Evolutionary conservation across 495 filamentous ascomycete genomes (phyloP), one percentile per base, ranked within the genome.

Genomic region (Xylaria palmicola): DNA sequence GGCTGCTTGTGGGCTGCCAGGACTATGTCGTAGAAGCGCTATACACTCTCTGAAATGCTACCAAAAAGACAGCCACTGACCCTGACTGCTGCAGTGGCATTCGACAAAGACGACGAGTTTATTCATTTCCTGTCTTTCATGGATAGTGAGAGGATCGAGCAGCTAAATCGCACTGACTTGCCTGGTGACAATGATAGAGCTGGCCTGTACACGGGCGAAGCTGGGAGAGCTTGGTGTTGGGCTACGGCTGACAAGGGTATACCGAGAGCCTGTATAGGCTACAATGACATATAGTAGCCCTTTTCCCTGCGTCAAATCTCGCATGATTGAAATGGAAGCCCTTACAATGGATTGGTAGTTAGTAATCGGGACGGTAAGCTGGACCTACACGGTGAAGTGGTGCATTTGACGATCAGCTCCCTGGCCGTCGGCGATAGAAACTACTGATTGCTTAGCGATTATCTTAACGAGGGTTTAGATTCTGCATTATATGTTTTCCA

Each of bases 211-310:
- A 71, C 65, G 0, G 65, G 68, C 2, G 65, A 71, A 55, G 52
- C 63, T 9, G 65, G 68, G 1, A 34, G 66, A 4, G 63, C 59
- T 30, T 71, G 68, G 65, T 57, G 44, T 36, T 68, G 68, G 63
- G 68, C 41, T 30, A 45, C 66, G 8, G 59, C 62, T 15, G 63
- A 54, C 34, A 47, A 39, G 17, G 5, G 24, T 6, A 26, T 63
- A 4, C 9, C 41, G 5, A 62, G 22, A 19, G 43, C 55, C 8
- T 62, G 52, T 39, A 63, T 71, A 56, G 65, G 63, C n/a, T 71
- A 63, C 59, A 68, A 71, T 65, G 64, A 63, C 13, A n/a, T 50
- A 34, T 66, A 49, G 52, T 47, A 6, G 20, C 19, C n/a, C n/a
- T 30, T 56, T 20, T 19, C 13, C 6, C 12, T 20, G 24, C 19